Percentiles rank a stretch among this genome's conserved stretches.
Conservation (phyloP, 225 moss, liverwort and hornwort species). For the Marchantia paleacea region DNA sequence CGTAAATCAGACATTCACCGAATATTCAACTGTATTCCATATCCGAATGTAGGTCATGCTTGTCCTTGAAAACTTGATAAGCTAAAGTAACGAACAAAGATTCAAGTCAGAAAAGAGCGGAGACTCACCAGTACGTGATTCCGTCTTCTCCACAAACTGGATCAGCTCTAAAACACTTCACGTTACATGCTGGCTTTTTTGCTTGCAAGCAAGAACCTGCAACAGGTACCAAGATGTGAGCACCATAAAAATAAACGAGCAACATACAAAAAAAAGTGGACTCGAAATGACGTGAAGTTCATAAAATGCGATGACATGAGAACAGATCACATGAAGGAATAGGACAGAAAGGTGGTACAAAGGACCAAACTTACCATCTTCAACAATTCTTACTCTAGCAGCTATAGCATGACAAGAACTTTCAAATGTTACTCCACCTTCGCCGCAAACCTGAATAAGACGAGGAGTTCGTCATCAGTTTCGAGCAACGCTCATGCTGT, state of each 20-base stretch:
- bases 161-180: constrained; percentile 88
- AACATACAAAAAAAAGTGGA: neutral
- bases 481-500: neutral
- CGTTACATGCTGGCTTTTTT: constrained; percentile 55
- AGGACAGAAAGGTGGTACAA: neutral
- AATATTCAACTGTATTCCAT: no score
- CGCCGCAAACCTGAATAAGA: constrained; percentile 25
- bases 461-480: neutral
- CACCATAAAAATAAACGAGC: neutral
- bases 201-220: constrained; percentile 20
- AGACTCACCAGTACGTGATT: constrained; percentile 71
- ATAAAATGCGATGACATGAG: neutral
- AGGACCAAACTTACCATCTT: constrained; percentile 18
- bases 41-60: neutral
- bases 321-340: neutral
- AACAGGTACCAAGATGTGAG: neutral
- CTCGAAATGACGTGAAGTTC: neutral
- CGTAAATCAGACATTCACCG: no score
- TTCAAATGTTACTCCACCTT: constrained; percentile 24
- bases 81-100: neutral
- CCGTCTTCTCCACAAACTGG: constrained; percentile 83
- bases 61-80: neutral
- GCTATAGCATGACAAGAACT: constrained; percentile 32
- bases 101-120: neutral
- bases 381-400: constrained; percentile 18